These are phyloP conservation scores for Forsythia viridissima DNA, from an alignment of 257 asterid genomes.

Conservation along the genomic window DNA sequence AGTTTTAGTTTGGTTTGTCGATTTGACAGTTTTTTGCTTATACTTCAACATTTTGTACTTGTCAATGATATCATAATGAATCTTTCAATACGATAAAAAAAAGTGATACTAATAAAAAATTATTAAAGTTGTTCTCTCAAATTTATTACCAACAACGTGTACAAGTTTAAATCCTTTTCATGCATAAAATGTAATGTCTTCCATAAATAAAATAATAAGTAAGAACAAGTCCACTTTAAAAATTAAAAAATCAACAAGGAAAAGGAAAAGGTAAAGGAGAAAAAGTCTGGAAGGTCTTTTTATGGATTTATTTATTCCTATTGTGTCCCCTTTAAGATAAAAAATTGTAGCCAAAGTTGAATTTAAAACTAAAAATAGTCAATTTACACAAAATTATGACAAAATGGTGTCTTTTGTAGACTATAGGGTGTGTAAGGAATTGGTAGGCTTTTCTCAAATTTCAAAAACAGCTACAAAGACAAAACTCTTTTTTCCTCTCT, in stretches of 20 bases:
- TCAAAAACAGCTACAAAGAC: background rate
- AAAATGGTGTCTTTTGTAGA: background rate
- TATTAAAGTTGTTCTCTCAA: too few species aligned
- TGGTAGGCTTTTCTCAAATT: background rate
- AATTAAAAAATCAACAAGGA: background rate
- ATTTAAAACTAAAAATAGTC: background rate
- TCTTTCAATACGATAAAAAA: too few species aligned
- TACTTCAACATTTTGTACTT: too few species aligned
- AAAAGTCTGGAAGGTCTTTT: background rate
- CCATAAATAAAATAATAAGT: background rate
- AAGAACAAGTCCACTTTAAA: background rate
- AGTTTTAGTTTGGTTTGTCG: too few species aligned
- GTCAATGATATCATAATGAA: too few species aligned
- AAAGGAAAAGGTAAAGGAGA: background rate
- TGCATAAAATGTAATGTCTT: background rate
- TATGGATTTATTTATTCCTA: background rate
- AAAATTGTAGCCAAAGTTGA: background rate
- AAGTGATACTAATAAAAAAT: too few species aligned
- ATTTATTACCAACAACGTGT: too few species aligned
- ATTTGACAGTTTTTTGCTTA: too few species aligned
- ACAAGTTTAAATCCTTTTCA: background rate
- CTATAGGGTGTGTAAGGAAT: background rate
- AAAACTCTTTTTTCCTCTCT: background rate
- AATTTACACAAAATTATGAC: too few species aligned
- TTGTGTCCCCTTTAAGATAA: background rate